phyloP scores from a whole-genome alignment of 2,329 filamentous ascomycete species.

The Claviceps paspali region DNA sequence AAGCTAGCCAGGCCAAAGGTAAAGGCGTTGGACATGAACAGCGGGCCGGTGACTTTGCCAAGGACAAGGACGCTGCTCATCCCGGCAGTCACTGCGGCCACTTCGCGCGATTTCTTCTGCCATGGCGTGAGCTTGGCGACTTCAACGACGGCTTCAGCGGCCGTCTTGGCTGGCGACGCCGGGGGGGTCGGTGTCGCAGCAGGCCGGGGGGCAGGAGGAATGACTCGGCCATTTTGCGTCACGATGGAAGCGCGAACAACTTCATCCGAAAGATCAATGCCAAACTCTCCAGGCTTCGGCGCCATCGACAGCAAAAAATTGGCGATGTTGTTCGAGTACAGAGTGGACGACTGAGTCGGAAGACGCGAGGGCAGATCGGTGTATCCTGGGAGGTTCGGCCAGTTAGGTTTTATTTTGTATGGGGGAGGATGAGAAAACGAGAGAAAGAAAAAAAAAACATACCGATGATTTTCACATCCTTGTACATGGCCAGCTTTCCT shows the following conservation, averaged over 20 bases:
- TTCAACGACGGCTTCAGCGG: conserved; percentile 32
- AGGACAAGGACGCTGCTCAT: conserved; percentile 64
- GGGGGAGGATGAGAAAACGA: background rate
- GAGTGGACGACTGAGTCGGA: conserved; percentile 74
- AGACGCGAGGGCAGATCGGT: conserved; percentile 77
- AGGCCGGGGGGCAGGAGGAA: conserved; percentile 61
- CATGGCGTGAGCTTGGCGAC: conserved; percentile 61
- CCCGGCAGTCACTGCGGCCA: conserved; percentile 56
- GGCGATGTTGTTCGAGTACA: conserved; percentile 89
- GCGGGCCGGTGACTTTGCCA: conserved; percentile 64
- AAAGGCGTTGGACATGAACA: conserved; percentile 82
- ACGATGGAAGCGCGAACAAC: conserved; percentile 78
- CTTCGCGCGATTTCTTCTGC: conserved; percentile 64
- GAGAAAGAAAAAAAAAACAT: conserved; percentile 14
- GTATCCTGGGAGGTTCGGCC: conserved; percentile 37
- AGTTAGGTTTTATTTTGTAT: too few relatives aligned
- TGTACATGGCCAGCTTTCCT: conserved; percentile 53
- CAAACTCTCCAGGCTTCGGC: conserved; percentile 63
- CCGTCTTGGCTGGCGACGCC: conserved; percentile 30
- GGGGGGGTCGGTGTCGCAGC: conserved; percentile 39
- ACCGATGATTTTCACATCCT: conserved; percentile 76
- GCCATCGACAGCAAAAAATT: conserved; percentile 75
- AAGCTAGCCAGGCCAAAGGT: conserved; percentile 72
- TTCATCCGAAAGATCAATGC: conserved; percentile 67
- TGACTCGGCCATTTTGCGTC: conserved; percentile 58